Evolutionary conservation across 2,329 filamentous ascomycete species (phyloP).

Genomic region (Conoideocrella luteorostrata): DNA sequence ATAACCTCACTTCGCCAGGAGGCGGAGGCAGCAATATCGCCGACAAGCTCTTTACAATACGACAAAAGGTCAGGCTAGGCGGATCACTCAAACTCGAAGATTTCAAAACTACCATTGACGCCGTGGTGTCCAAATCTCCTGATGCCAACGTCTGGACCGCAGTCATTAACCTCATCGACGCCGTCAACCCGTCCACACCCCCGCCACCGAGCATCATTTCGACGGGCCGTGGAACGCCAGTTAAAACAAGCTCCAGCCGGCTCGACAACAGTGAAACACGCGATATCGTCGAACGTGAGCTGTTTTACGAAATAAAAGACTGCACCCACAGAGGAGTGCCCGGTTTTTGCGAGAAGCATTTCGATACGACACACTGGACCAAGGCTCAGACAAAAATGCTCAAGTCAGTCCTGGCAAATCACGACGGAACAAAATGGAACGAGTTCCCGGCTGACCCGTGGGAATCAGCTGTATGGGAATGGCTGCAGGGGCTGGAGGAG

Average conservation of each 20-base stretch:
- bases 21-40: too few relatives aligned
- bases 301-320: conserved; percentile 11
- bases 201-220: background rate
- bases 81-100: too few relatives aligned
- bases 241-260: conserved; percentile 6
- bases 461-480: conserved; percentile 8
- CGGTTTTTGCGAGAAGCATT: conserved; percentile 13
- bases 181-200: too few relatives aligned
- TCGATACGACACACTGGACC: conserved; percentile 10
- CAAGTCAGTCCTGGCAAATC: conserved; percentile 3
- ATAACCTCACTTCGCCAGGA: too few relatives aligned
- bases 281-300: conserved; percentile 7
- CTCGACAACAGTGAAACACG: conserved; percentile 10
- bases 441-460: conserved; percentile 10
- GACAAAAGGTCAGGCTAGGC: too few relatives aligned
- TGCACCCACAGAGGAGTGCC: conserved; percentile 12
- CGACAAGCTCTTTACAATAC: too few relatives aligned
- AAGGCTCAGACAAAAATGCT: conserved; percentile 10
- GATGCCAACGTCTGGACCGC: too few relatives aligned
- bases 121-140: too few relatives aligned
- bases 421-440: conserved; percentile 13
- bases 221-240: conserved; percentile 7
- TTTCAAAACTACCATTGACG: too few relatives aligned
- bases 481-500: conserved; percentile 7
- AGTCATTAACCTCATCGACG: too few relatives aligned